phyloP scores from a whole-genome alignment of 768 basidiomycete species.

The Cystobasidium tubakii region DNA sequence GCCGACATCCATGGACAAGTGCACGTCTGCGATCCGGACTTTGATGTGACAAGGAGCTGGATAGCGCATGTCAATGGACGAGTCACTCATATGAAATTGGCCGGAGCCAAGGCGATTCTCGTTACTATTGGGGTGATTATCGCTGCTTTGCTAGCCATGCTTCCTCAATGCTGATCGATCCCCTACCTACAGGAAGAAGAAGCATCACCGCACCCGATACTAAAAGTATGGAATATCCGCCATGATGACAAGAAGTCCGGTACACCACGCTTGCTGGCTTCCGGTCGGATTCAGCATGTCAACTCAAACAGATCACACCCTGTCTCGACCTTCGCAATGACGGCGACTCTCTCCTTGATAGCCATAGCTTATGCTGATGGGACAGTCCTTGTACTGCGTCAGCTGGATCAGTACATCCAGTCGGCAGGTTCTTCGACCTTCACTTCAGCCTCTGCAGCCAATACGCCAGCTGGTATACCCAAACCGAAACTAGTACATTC shows the following conservation, averaged over 20 bases:
- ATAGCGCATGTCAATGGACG: constrained; percentile 68
- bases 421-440: constrained; percentile 53
- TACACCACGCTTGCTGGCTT: constrained; percentile 59
- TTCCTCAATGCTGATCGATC: too few species aligned
- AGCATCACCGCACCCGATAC: constrained; percentile 49
- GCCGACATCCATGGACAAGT: constrained; percentile 82
- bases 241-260: constrained; percentile 58
- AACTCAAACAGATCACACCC: constrained; percentile 61
- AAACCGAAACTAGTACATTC: constrained; percentile 81
- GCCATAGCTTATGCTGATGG: constrained; percentile 93
- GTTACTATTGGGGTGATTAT: constrained; percentile 82
- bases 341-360: constrained; percentile 70
- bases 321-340: constrained; percentile 74
- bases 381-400: constrained; percentile 80
- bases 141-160: too few species aligned
- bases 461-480: constrained; percentile 66
- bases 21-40: constrained; percentile 67
- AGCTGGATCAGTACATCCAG: constrained; percentile 80
- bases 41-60: constrained; percentile 68
- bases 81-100: constrained; percentile 69
- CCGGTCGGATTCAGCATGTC: constrained; percentile 73
- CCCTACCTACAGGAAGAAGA: constrained; percentile 83
- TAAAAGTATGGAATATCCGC: constrained; percentile 81
- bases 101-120: constrained; percentile 70
- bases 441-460: constrained; percentile 24